Evolutionary conservation across 345 rosid genomes (phyloP), one percentile per base, ranked within the genome.

Genomic region (Euclidium syriacum): DNA sequence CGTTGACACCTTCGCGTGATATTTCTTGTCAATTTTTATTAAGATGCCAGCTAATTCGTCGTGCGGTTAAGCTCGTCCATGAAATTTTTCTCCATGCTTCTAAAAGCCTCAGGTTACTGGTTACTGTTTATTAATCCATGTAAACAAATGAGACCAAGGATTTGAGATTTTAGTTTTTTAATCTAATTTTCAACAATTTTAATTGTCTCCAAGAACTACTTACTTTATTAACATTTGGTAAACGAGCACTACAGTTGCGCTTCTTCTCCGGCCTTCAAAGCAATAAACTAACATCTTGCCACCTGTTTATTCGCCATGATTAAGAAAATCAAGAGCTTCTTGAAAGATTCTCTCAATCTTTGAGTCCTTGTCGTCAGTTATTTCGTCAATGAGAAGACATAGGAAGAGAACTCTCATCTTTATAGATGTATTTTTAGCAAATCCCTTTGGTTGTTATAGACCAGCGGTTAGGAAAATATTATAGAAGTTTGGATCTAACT

Each of bases 241-340:
- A 10, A 96, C 95, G 4, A 90, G 62, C 57, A 95, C 95, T 34
- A 88, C 61, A 1, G 97, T 95, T 49, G 97, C 92, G 70, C 99
- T 95, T 80, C 97, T 86, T 77, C 99, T 95, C 70, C 78, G 87
- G 67, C 99, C 99, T 78, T 95, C 99, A 24, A 95, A 95, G 81
- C 99, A 95, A 72, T 95, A 97, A 68, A 95, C 95, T 53, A 95
- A 73, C 40, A 90, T 78, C 77, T 70, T 84, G 62, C 91, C 90
- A 2, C 90, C 89, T 35, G 58, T 73, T 67, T 84, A 77, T 70
- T 90, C 99, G 1, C 91, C 96, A 58, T 79, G 78, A 63, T 90
- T 87, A 44, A 90, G 87, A 50, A 84, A 87, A 68, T 83, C 80
- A 10, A 78, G 84, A 40, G 90, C 99, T 77, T 90, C 97, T 66